phyloP scores from a whole-genome alignment of 1,284 basidiomycete genomes.

The Cryptococcus sp. region DNA sequence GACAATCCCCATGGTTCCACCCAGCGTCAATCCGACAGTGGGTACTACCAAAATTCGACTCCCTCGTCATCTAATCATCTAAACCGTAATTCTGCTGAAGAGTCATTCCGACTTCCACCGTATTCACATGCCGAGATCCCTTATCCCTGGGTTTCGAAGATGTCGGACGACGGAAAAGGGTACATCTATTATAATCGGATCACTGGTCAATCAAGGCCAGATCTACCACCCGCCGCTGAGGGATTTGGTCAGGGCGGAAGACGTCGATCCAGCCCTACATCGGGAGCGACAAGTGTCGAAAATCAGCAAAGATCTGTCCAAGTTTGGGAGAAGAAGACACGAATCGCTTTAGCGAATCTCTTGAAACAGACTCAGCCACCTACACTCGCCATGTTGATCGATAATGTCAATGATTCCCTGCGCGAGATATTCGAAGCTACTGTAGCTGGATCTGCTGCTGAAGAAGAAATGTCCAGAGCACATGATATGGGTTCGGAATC shows the following conservation, averaged over 20 bases:
- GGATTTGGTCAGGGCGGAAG: constrained; percentile 1
- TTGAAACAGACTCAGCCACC: constrained; percentile 10
- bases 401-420: constrained; percentile 32
- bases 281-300: constrained; percentile 9
- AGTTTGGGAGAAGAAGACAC: constrained; percentile 22
- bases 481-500: constrained; percentile 19
- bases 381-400: constrained; percentile 26
- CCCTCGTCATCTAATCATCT: constrained; percentile 1
- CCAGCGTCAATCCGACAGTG: constrained; percentile 10
- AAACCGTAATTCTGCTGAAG: not conserved
- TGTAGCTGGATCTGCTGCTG: constrained; percentile 36
- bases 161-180: constrained; percentile 77
- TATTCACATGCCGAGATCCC: constrained; percentile 57
- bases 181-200: constrained; percentile 74
- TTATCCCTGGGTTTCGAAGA: constrained; percentile 70
- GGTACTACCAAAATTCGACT: constrained; percentile 7
- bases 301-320: constrained; percentile 18
- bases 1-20: no score
- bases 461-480: constrained; percentile 37
- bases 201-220: constrained; percentile 62
- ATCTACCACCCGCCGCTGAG: constrained; percentile 17
- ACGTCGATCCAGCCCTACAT: not conserved
- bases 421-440: constrained; percentile 37
- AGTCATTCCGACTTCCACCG: constrained; percentile 28
- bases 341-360: constrained; percentile 15